These are phyloP conservation scores for Scytalidium lignicola DNA, from an alignment of 2,329 filamentous ascomycete species.

Conservation along the genomic window DNA sequence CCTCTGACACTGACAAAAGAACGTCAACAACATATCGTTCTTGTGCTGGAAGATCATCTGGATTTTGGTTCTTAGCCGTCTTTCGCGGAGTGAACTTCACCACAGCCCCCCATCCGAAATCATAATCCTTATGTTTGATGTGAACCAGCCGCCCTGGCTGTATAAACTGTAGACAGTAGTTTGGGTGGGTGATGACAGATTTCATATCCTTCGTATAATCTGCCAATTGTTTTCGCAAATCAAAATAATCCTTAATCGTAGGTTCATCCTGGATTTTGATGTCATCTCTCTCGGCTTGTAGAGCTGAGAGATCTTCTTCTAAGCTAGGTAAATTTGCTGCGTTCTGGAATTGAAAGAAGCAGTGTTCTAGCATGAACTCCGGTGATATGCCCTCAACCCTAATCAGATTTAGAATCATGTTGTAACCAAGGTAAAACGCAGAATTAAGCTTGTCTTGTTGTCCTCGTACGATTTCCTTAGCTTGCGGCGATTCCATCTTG, in stretches of 20 bases:
- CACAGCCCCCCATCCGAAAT: conserved; percentile 94
- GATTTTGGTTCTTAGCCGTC: conserved; percentile 57
- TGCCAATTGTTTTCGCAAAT: conserved; percentile 77
- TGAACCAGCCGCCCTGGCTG: conserved; percentile 83
- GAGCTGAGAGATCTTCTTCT: conserved; percentile 74
- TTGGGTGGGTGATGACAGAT: conserved; percentile 85
- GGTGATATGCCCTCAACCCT: conserved; percentile 99
- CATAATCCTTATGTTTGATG: conserved; percentile 71
- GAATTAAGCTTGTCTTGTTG: conserved; percentile 97
- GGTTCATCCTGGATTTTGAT: conserved; percentile 80
- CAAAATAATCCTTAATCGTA: conserved; percentile 91
- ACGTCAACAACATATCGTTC: conserved; percentile 82
- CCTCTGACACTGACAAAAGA: conserved; percentile 58
- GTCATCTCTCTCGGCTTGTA: conserved; percentile 69
- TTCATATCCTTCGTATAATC: conserved; percentile 85
- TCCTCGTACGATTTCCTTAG: conserved; percentile 91
- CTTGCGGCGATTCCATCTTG: conserved; percentile 90
- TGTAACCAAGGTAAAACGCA: conserved; percentile 95
- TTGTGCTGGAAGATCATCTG: conserved; percentile 66
- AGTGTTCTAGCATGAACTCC: conserved; percentile 97
- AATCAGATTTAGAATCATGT: conserved; percentile 96
- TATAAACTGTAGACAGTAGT: conserved; percentile 78
- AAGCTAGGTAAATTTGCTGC: conserved; percentile 77
- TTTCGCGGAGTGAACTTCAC: conserved; percentile 67
- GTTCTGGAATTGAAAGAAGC: conserved; percentile 98